Conservation (phyloP, 495 filamentous ascomycete genomes). For the Neurospora tetraspora region DNA sequence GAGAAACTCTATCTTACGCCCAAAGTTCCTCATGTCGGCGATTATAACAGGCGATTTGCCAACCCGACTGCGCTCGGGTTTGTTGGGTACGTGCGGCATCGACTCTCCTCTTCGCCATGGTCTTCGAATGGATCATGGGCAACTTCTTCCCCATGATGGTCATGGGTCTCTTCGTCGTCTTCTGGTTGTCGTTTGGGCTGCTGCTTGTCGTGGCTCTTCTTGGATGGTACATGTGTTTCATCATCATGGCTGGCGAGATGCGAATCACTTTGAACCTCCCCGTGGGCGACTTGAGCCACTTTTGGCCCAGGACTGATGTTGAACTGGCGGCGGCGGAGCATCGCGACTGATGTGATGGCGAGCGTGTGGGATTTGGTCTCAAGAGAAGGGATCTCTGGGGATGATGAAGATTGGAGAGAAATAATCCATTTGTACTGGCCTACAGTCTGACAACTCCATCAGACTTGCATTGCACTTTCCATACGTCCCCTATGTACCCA, state of each 20-base stretch:
- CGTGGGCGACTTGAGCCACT: constrained; percentile 43
- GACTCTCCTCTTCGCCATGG: too few relatives aligned
- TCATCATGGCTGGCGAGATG: constrained; percentile 48
- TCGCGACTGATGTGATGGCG: background rate
- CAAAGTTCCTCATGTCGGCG: too few relatives aligned
- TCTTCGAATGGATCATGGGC: too few relatives aligned
- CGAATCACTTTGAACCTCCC: constrained; percentile 42
- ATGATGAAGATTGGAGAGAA: background rate
- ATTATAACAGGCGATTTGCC: too few relatives aligned
- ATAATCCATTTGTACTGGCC: background rate
- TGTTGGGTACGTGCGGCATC: too few relatives aligned
- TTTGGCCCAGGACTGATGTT: constrained; percentile 42
- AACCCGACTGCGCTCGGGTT: too few relatives aligned
- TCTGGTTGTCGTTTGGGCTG: too few relatives aligned
- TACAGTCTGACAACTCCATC: background rate
- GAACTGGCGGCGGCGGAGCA: constrained; percentile 26
- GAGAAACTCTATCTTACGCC: too few relatives aligned
- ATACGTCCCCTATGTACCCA: background rate
- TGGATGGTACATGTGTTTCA: constrained; percentile 47
- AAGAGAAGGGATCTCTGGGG: background rate
- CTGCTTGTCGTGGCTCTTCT: constrained; percentile 40
- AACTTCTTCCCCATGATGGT: too few relatives aligned
- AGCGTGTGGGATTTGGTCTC: background rate
- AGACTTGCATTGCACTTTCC: background rate
- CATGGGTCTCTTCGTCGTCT: too few relatives aligned